These are phyloP conservation scores for Umbelopsis sp. DNA, from an alignment of 192 early-diverging fungal species.

Conservation along the genomic window DNA sequence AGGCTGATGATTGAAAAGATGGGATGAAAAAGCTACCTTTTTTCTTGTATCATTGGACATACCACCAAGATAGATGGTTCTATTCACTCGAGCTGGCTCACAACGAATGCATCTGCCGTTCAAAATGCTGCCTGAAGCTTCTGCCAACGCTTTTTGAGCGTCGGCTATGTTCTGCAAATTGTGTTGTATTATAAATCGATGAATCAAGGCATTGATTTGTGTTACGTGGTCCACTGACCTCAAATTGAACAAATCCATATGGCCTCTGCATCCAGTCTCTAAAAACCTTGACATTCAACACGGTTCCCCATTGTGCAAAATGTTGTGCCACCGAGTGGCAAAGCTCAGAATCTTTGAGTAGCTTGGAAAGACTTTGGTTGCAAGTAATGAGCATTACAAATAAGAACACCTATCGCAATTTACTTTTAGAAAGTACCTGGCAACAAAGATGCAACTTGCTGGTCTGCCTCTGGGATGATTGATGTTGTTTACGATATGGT, in stretches of 20 bases:
- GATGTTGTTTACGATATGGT: background rate
- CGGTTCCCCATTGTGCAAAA: conserved; percentile 64
- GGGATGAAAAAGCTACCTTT: conserved; percentile 33
- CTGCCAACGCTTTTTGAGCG: conserved; percentile 57
- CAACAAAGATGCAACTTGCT: conserved; percentile 73
- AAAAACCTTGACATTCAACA: conserved; percentile 74
- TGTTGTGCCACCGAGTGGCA: conserved; percentile 54
- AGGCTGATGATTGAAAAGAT: background rate
- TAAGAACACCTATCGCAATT: background rate
- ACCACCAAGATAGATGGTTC: conserved; percentile 66
- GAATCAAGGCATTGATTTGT: background rate
- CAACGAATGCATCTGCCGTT: conserved; percentile 73
- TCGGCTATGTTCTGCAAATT: conserved; percentile 50
- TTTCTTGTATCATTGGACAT: conserved; percentile 45
- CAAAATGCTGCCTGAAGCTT: conserved; percentile 70
- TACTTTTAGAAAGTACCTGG: conserved; percentile 54
- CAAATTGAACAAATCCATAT: conserved; percentile 81
- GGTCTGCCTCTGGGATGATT: conserved; percentile 39
- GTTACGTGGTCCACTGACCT: conserved; percentile 38
- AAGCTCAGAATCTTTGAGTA: conserved; percentile 56
- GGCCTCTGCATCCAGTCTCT: conserved; percentile 72
- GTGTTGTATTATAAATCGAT: background rate
- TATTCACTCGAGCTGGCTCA: conserved; percentile 77
- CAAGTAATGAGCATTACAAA: background rate
- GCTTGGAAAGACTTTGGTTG: conserved; percentile 52